Base-by-base conservation (phyloP, 192 early-diverging fungal species). In the Mycoemilia scoparia region DNA sequence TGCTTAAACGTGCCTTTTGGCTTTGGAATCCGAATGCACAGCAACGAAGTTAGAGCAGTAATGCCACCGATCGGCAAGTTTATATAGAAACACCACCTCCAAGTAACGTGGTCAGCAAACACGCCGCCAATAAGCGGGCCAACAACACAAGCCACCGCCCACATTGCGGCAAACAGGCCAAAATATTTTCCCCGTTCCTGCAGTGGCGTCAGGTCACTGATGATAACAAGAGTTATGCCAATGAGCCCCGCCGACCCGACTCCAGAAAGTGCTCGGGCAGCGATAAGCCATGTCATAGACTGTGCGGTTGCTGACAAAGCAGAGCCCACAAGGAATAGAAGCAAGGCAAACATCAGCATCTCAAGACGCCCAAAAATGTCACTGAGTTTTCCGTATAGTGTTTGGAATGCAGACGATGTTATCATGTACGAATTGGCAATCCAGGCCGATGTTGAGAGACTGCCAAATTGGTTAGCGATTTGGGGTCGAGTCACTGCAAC, bases 301-400 rank as follows among this genome's bases (percentile, higher is more conserved):
- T 41, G 54, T 4, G 76, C 66, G 40, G 60, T 39, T 15, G 63
- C 70, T 33, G 64, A 56, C 5, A 55, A 25, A 57, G 73, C 60
- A 43, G 64, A 70, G 6, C 68, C 66, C 7, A 66, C 21, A n/a
- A 66, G 58, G 43, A 73, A 72, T 10, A 77, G 37, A 2, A 53
- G 36, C 8, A 68, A 32, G 1, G 73, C 69, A 25, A 62, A 51
- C 4, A 77, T 36, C 21, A 77, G 47, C 17, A 74, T 47, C 4
- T 45, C 46, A 29, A 69, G 69, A 33, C 76, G 73, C 13, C 79
- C 90, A 57, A 88, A 83, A 22, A 87, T 80, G 34, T 92, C 86
- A 30, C 82, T 71, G n/a, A 84, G 46, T 36, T 69, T 66, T 10
- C 80, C 79, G 45, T 78, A 87, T 22, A 77, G 50, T 5, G 84